Evolutionary conservation across 2,329 filamentous ascomycete genomes (phyloP), one percentile per base, ranked within the genome.

Genomic region (Myriosclerotinia curreyana): DNA sequence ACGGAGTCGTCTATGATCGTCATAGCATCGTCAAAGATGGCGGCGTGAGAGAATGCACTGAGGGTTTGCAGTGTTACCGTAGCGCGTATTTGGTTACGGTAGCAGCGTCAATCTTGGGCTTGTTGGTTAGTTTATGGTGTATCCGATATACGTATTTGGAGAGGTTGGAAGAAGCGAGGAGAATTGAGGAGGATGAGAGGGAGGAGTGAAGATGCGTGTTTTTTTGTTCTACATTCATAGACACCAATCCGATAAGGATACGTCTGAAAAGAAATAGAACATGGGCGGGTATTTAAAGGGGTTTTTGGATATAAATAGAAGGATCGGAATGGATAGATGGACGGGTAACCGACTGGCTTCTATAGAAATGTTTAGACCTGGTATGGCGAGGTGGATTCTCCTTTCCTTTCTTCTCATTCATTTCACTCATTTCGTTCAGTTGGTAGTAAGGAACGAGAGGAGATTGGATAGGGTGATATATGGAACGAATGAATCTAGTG

Each of bases 41-140:
- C 50, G 92, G 91, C 25, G 86, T 92, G 69, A 82, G 88, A 38
- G 83, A 86, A 25, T 98, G 95, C 74, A 80, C 83, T 25, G 86
- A 94, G 34, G 95, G 95, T 0, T 76, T 94, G 14, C 80, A 83
- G 25, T 98, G 94, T 76, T 98, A 97, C 77, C 82, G 84, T 38
- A 80, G 84, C 3, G 93, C 94, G 1, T 98, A 97, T 74, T 83
- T 85, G 69, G 83, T 92, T 60, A 96, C 94, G 0, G 81, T 96
- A 17, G 80, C 81, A 25, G 87, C 90, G 0, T 93, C 91, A 67
- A 74, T 87, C 0, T 71, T 87, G 1, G 93, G 91, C 0, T 79
- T 95, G 1, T 75, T 79, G 0, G 83, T 93, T 46, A 90, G 87
- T 60, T 75, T 96, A 38, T 90, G 84, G 81, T 85, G 87, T 36